Conservation (phyloP, 2,329 filamentous ascomycete species). For the Aspergillus chevalieri region DNA sequence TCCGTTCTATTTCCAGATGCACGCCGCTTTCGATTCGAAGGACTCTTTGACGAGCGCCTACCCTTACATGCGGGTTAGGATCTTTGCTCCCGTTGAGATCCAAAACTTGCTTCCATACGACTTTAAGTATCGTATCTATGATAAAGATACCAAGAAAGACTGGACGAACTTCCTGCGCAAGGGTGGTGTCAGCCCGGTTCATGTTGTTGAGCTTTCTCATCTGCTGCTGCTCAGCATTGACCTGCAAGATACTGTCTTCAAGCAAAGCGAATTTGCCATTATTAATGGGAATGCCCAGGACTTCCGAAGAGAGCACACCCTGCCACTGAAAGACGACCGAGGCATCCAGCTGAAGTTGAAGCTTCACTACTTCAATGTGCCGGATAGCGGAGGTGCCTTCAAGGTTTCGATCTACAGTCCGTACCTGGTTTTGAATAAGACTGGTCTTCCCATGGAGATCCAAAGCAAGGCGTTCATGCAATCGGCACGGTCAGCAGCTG, state of each 20-base stretch:
- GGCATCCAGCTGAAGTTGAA: constrained; percentile 73
- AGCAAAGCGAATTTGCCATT: constrained; percentile 91
- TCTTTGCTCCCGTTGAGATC: constrained; percentile 87
- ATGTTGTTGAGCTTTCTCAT: constrained; percentile 93
- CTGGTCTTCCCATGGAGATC: constrained; percentile 79
- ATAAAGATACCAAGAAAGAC: constrained; percentile 97
- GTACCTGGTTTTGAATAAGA: constrained; percentile 93
- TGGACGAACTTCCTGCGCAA: constrained; percentile 98
- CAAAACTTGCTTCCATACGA: constrained; percentile 95
- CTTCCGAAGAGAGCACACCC: constrained; percentile 72
- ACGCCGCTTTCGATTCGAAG: constrained; percentile 74
- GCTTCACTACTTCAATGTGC: constrained; percentile 84
- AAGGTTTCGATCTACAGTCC: constrained; percentile 92
- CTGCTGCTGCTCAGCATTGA: constrained; percentile 87
- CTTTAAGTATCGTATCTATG: constrained; percentile 98
- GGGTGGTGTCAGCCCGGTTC: constrained; percentile 92
- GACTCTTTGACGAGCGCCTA: constrained; percentile 80
- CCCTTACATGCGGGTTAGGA: constrained; percentile 86
- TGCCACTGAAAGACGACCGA: constrained; percentile 79
- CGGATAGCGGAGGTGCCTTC: constrained; percentile 91
- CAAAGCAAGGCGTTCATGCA: constrained; percentile 86
- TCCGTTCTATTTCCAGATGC: constrained; percentile 94
- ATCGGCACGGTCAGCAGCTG: constrained; percentile 73
- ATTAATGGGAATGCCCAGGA: constrained; percentile 88
- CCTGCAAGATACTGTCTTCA: constrained; percentile 93